Evolutionary conservation across 2,329 filamentous ascomycete species (phyloP).

Genomic region (Sporothrix pallida): DNA sequence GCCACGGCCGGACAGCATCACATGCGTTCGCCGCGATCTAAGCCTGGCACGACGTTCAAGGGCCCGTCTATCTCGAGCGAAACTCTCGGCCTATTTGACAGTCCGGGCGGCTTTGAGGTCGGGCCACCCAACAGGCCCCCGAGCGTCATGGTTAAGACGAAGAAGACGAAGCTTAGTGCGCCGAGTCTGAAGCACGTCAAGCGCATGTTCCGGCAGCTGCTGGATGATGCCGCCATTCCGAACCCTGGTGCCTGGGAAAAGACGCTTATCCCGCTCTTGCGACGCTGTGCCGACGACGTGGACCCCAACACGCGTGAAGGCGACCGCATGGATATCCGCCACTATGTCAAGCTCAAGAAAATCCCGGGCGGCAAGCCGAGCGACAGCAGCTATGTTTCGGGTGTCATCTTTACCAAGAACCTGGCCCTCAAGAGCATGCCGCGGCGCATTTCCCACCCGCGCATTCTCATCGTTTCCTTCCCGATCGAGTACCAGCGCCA

Average conservation of each 20-base stretch:
- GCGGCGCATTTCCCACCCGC: conserved; percentile 79
- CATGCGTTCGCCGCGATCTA: conserved; percentile 72
- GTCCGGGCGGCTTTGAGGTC: conserved; percentile 49
- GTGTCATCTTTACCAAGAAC: conserved; percentile 97
- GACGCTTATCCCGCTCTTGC: conserved; percentile 84
- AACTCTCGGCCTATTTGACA: conserved; percentile 56
- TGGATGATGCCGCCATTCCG: conserved; percentile 76
- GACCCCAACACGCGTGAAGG: conserved; percentile 88
- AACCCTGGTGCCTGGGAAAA: conserved; percentile 83
- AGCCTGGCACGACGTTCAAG: conserved; percentile 62
- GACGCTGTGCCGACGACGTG: conserved; percentile 92
- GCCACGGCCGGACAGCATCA: conserved; percentile 63
- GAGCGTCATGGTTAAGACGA: conserved; percentile 55
- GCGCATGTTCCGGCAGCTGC: conserved; percentile 79
- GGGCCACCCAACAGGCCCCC: conserved; percentile 51
- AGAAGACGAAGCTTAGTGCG: conserved; percentile 82
- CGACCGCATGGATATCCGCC: conserved; percentile 95
- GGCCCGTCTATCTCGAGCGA: conserved; percentile 60
- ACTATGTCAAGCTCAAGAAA: conserved; percentile 97
- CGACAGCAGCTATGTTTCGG: conserved; percentile 95
- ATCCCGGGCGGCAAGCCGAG: conserved; percentile 88
- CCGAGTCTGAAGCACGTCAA: conserved; percentile 89
- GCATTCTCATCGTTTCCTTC: conserved; percentile 92
- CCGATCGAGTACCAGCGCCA: conserved; percentile 95
- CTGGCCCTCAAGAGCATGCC: conserved; percentile 96